Base-by-base conservation (phyloP, 2,329 filamentous ascomycete genomes). In the Calonectria naviculata region DNA sequence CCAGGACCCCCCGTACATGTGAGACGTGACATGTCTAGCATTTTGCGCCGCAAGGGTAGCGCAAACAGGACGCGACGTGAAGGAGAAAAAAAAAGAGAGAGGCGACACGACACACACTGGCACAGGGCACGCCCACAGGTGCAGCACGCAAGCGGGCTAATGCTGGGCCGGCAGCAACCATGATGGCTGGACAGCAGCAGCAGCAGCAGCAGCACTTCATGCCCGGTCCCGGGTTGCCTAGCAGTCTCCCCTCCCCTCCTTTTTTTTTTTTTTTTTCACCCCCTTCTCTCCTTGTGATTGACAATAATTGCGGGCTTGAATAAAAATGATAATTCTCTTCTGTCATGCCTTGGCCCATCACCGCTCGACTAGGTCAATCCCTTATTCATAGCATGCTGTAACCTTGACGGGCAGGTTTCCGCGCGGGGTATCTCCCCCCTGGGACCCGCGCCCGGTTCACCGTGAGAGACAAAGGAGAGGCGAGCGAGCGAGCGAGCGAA, bases 1-100 rank as follows among this genome's bases (percentile, higher is more conserved):
- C 36, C 9, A 42, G 36, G 29, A n/a, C n/a, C n/a, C 56, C 56
- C 44, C 41, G 28, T 62, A 44, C 36, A 42, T 41, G 47, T 69
- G 67, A 69, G 67, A 69, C 61, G 42, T 62, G 19, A 19, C 49
- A 42, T 58, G 67, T 65, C 67, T 65, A 52, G 41, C 60, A 68
- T 62, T 56, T n/a, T n/a, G n/a, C 60, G 19, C 28, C 44, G 24
- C 62, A 54, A 65, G 34, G 46, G 42, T 34, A 61, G 41, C 63
- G 26, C 63, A 54, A 58, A 58, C 52, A 38, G 21, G 28, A 52
- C 47, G 21, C 52, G 34, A 38, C 9, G 34, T 36, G 12, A 47
- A 46, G n/a, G n/a, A n/a, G n/a, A n/a, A n/a, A n/a, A n/a, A n/a
- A n/a, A n/a, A n/a, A n/a, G n/a, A n/a, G n/a, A n/a, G n/a, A n/a